Percentiles rank a stretch among this genome's conserved stretches.
Conservation (phyloP, 1,284 basidiomycete species). For the Fomes fomentarius region DNA sequence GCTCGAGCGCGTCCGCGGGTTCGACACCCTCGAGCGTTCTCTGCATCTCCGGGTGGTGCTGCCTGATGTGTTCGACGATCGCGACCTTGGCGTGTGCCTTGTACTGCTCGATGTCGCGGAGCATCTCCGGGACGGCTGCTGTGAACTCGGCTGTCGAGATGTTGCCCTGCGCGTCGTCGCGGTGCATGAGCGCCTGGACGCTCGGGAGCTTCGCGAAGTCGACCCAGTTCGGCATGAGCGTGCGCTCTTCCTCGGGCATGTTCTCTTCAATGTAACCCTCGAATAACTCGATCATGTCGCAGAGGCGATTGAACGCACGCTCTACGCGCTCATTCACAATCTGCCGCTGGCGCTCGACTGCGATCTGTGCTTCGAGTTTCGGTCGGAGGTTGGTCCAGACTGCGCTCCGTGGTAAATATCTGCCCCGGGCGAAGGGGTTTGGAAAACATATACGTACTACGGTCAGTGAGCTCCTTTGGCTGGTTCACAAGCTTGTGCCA, state of each 20-base stretch:
- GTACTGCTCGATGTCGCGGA: slow-evolving; percentile 4
- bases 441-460: slow-evolving; percentile 2
- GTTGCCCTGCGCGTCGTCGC: slow-evolving; percentile 6
- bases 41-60: background rate
- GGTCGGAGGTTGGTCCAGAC: slow-evolving; percentile 15
- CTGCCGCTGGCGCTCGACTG: background rate
- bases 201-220: slow-evolving; percentile 3
- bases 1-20: slow-evolving; percentile 1
- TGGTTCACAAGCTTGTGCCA: slow-evolving; percentile 9
- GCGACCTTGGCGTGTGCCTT: background rate
- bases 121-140: background rate
- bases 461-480: slow-evolving; percentile 7
- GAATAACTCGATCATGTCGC: background rate
- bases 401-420: background rate
- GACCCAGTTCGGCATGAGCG: slow-evolving; percentile 5
- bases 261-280: background rate
- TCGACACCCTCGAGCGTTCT: background rate
- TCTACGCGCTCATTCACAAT: background rate
- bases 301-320: background rate
- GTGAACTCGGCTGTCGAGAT: slow-evolving; percentile 1
- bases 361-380: slow-evolving; percentile 8
- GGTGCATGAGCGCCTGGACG: background rate
- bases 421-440: too few species aligned
- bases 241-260: background rate
- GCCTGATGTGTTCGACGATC: background rate